A percentile compares a stretch with the other conserved stretches of the same genome.
Conservation (phyloP, 108 stramenopile species). For the Nitzschia sp. region DNA sequence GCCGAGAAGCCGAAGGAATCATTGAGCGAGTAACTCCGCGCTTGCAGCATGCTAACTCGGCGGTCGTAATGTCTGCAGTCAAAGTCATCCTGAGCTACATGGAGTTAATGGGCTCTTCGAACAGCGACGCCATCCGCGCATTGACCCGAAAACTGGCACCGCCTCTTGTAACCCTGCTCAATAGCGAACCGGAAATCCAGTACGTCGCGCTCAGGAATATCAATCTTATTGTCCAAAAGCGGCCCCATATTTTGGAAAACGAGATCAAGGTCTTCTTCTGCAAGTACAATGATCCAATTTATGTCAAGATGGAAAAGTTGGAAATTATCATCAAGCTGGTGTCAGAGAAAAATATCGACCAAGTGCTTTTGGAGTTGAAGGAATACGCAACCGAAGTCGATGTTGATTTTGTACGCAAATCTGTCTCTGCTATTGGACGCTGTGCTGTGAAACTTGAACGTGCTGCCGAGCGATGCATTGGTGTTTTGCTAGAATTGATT, state of each 20-base stretch:
- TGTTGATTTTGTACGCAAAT: constrained; percentile 97
- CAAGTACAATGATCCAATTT: constrained; percentile 99
- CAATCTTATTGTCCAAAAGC: constrained; percentile 98
- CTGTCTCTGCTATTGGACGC: constrained; percentile 98
- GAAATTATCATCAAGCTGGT: constrained; percentile 99
- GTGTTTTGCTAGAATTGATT: constrained; percentile 97
- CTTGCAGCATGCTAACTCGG: constrained; percentile 98
- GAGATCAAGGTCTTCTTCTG: constrained; percentile 99
- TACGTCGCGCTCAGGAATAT: constrained; percentile 99
- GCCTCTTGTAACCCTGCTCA: constrained; percentile 97
- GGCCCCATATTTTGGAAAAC: constrained; percentile 92
- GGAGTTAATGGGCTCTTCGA: constrained; percentile 84
- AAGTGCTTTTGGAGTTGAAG: constrained; percentile 97
- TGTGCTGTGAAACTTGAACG: constrained; percentile 98
- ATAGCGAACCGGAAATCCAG: constrained; percentile 98
- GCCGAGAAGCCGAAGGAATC: constrained; percentile 95
- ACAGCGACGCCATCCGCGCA: constrained; percentile 80
- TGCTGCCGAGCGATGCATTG: constrained; percentile 98
- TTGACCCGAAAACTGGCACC: constrained; percentile 95
- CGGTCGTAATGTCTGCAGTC: constrained; percentile 98
- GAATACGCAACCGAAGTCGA: constrained; percentile 99
- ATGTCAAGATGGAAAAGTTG: constrained; percentile 99
- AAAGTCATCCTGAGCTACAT: constrained; percentile 97
- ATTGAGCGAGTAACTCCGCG: constrained; percentile 99
- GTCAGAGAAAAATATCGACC: constrained; percentile 95